Percentiles rank a stretch among this genome's conserved stretches.
Conservation (phyloP, 2,329 filamentous ascomycete species). For the Cladophialophora exuberans region DNA sequence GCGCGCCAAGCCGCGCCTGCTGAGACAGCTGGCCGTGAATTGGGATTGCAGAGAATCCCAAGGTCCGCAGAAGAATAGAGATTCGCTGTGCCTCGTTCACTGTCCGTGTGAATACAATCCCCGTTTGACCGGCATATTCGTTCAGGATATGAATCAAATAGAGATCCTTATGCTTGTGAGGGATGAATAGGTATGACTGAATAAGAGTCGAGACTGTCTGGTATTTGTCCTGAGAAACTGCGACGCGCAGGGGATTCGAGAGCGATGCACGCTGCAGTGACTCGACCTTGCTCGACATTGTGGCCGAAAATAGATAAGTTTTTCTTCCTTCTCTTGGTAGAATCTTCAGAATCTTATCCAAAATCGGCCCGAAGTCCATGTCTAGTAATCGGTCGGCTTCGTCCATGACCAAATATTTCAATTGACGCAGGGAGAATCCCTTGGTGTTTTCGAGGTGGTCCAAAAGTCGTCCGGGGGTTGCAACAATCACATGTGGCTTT, state of each 20-base stretch:
- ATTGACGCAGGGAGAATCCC: slow-evolving; percentile 79
- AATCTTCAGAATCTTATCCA: slow-evolving; percentile 92
- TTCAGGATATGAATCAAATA: slow-evolving; percentile 86
- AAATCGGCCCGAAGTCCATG: slow-evolving; percentile 87
- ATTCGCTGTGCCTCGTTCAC: slow-evolving; percentile 88
- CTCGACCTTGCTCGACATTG: slow-evolving; percentile 92
- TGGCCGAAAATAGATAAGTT: slow-evolving; percentile 92
- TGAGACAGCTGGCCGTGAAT: slow-evolving; percentile 92
- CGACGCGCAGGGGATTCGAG: slow-evolving; percentile 79
- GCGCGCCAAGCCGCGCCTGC: slow-evolving; percentile 78
- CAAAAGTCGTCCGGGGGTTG: slow-evolving; percentile 83
- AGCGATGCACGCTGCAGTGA: slow-evolving; percentile 87
- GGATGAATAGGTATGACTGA: slow-evolving; percentile 84
- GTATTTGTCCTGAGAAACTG: slow-evolving; percentile 80
- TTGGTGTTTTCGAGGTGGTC: slow-evolving; percentile 97
- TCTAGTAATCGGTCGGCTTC: slow-evolving; percentile 92
- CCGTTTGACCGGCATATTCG: slow-evolving; percentile 81
- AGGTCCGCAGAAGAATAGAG: slow-evolving; percentile 76
- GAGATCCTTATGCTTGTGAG: slow-evolving; percentile 83
- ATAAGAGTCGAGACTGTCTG: slow-evolving; percentile 88
- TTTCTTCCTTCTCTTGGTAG: slow-evolving; percentile 72
- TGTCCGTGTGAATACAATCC: slow-evolving; percentile 89
- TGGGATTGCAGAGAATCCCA: slow-evolving; percentile 89
- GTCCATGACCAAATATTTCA: slow-evolving; percentile 93
- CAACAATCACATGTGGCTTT: slow-evolving; percentile 91